Evolutionary conservation across 31 red algal species (phyloP).

Genomic region (Porphyra umbilicalis): DNA sequence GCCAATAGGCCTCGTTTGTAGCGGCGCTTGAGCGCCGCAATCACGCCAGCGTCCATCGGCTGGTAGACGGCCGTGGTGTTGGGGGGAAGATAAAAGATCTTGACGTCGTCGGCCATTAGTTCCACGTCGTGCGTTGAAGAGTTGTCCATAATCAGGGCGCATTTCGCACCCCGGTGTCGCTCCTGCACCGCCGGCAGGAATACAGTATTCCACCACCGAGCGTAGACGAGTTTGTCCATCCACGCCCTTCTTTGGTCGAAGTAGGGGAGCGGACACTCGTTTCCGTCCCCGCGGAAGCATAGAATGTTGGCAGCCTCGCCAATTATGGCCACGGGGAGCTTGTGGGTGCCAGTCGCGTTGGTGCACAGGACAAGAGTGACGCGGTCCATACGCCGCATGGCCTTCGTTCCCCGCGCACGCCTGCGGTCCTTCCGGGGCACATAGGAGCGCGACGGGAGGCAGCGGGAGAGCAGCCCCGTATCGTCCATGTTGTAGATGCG

Average conservation of each 20-base stretch:
- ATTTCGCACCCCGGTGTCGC: not conserved
- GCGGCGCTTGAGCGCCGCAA: not conserved
- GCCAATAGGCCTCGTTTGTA: not conserved
- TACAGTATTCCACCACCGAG: not conserved
- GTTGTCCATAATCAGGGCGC: not conserved
- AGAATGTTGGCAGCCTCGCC: constrained; percentile 3
- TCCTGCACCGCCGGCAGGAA: not conserved
- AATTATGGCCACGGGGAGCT: not conserved
- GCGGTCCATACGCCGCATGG: constrained; percentile 9
- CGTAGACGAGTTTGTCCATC: constrained; percentile 2
- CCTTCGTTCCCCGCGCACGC: not conserved
- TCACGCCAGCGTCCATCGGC: not conserved
- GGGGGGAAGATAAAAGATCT: not conserved
- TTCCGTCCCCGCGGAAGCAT: constrained; percentile 4
- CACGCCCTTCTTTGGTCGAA: constrained; percentile 7
- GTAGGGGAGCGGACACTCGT: constrained; percentile 4
- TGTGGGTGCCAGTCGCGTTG: constrained; percentile 9
- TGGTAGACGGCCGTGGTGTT: not conserved
- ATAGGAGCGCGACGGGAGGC: not conserved
- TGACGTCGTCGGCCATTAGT: not conserved
- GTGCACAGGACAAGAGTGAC: constrained; percentile 3
- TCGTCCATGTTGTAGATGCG: not conserved
- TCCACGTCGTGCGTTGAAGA: not conserved
- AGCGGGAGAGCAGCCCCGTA: not conserved
- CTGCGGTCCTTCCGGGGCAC: not conserved